Percentiles rank a stretch among this genome's conserved stretches.
phyloP scores from a whole-genome alignment of 179 eudicot species.

The Beta macrorhiza region DNA sequence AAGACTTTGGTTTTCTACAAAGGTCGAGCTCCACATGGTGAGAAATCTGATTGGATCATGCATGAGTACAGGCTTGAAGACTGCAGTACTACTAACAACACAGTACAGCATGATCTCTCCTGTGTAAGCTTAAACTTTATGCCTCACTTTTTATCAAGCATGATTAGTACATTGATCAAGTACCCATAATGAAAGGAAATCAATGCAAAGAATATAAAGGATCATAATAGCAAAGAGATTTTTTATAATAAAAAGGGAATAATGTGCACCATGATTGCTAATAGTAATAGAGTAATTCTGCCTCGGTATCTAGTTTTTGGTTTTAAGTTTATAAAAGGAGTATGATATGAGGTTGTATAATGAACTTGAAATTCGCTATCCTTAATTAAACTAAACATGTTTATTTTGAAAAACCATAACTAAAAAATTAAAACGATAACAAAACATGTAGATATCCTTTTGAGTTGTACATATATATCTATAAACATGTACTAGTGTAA shows the following conservation, averaged over 20 bases:
- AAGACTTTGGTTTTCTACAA: slow-evolving; percentile 19
- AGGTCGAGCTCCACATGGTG: slow-evolving; percentile 23
- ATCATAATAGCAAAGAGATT: too few species aligned
- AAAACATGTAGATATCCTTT: neutral
- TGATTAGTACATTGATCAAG: too few species aligned
- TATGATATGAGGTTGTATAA: too few species aligned
- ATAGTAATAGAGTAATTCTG: too few species aligned
- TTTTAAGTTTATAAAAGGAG: too few species aligned
- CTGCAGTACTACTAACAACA: neutral
- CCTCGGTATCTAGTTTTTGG: too few species aligned
- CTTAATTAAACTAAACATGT: too few species aligned
- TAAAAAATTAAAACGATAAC: neutral
- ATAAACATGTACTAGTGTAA: neutral
- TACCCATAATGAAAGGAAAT: neutral
- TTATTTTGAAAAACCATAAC: too few species aligned
- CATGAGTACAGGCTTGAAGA: slow-evolving; percentile 16
- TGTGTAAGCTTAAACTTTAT: neutral
- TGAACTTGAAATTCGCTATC: too few species aligned
- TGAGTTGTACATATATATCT: neutral
- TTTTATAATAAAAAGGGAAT: too few species aligned
- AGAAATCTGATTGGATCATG: slow-evolving; percentile 19
- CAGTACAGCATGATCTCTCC: neutral
- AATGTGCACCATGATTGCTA: too few species aligned
- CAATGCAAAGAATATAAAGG: neutral
- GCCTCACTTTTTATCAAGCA: neutral